Conservation (phyloP, 2,329 filamentous ascomycete genomes). For the Ceratocystis cubensis region DNA sequence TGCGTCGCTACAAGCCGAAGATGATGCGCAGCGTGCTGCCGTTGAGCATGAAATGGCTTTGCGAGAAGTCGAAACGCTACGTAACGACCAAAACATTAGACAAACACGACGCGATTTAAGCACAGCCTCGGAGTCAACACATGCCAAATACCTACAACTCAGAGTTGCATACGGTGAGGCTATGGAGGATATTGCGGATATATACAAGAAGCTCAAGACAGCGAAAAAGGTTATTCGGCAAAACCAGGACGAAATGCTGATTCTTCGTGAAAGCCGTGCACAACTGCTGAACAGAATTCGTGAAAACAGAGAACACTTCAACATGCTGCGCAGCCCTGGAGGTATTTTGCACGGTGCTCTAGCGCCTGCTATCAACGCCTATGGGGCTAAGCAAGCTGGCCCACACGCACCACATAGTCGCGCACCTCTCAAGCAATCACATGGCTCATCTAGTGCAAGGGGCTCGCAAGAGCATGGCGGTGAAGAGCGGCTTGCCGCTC, state of each 20-base stretch:
- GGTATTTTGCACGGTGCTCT: slow-evolving; percentile 51
- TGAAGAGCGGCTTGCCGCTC: slow-evolving; percentile 59
- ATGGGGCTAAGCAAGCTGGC: slow-evolving; percentile 23
- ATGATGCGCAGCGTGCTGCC: slow-evolving; percentile 72
- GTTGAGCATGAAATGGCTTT: slow-evolving; percentile 90
- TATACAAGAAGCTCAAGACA: slow-evolving; percentile 53
- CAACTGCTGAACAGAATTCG: slow-evolving; percentile 72
- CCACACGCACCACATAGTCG: slow-evolving; percentile 26
- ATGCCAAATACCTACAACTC: slow-evolving; percentile 46
- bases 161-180: slow-evolving; percentile 54
- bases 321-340: slow-evolving; percentile 62
- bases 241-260: slow-evolving; percentile 59
- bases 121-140: slow-evolving; percentile 40
- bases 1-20: slow-evolving; percentile 68
- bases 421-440: slow-evolving; percentile 36
- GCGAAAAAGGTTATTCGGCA: slow-evolving; percentile 69
- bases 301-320: slow-evolving; percentile 80
- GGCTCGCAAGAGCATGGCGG: slow-evolving; percentile 26
- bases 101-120: slow-evolving; percentile 45
- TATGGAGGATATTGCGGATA: slow-evolving; percentile 50
- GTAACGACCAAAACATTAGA: slow-evolving; percentile 56
- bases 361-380: slow-evolving; percentile 36
- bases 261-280: slow-evolving; percentile 61
- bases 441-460: slow-evolving; percentile 22
- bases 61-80: slow-evolving; percentile 73